Conservation (phyloP, 176 grass and related monocot genomes). For the Bolboschoenus planiculmis region DNA sequence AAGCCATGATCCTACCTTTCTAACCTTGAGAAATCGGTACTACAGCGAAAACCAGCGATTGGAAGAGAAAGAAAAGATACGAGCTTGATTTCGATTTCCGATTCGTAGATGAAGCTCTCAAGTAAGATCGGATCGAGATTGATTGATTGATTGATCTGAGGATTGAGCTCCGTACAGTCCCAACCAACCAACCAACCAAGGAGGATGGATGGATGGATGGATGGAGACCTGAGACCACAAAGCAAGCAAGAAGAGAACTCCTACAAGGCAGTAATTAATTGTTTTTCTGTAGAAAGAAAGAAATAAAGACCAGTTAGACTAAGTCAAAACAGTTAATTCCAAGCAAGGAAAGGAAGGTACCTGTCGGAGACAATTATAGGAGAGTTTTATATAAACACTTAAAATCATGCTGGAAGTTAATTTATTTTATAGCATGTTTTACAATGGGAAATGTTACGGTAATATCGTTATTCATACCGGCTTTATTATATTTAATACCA, state of each 20-base stretch:
- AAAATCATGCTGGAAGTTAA: no score
- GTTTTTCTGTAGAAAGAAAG: not conserved
- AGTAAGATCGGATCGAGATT: not conserved
- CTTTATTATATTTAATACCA: no score
- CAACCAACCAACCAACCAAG: not conserved
- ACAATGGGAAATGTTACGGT: no score
- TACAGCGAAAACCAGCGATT: no score
- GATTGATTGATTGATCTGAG: constrained; percentile 6
- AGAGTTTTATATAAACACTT: no score
- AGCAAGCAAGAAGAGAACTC: not conserved
- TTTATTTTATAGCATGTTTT: no score
- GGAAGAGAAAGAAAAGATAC: not conserved
- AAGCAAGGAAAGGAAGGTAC: not conserved
- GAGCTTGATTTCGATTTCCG: not conserved
- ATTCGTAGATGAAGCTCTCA: not conserved
- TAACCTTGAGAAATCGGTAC: no score
- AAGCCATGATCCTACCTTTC: not conserved
- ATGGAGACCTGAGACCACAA: not conserved
- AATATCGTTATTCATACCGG: no score
- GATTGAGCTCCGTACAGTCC: not conserved
- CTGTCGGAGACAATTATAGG: not conserved
- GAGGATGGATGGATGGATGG: no score
- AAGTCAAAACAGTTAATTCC: not conserved
- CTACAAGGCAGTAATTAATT: not conserved
- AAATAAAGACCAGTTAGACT: no score